These are phyloP conservation scores for Cytospora piceae DNA, from an alignment of 2,329 filamentous ascomycete species.

Conservation along the genomic window DNA sequence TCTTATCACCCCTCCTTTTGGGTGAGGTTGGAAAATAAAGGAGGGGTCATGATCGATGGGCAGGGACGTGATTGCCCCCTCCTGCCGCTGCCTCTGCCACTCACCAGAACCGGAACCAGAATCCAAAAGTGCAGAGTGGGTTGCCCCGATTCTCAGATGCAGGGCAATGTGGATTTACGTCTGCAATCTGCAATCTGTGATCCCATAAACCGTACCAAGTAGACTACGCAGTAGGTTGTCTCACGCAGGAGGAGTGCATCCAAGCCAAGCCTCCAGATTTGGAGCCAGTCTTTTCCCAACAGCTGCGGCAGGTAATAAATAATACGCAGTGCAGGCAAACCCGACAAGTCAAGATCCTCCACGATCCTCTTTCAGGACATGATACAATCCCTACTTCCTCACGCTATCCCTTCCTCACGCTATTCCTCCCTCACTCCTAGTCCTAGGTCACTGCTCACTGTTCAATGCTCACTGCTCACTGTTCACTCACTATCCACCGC, in stretches of 20 bases:
- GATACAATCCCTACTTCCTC: background rate
- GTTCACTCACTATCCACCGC: background rate
- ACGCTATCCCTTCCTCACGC: too few relatives aligned
- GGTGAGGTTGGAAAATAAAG: slow-evolving; percentile 24
- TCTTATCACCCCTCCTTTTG: slow-evolving; percentile 31
- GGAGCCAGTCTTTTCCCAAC: background rate
- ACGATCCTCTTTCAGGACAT: slow-evolving; percentile 14
- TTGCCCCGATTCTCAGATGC: slow-evolving; percentile 11
- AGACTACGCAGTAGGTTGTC: background rate
- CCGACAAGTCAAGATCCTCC: slow-evolving; percentile 13
- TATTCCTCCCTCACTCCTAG: too few relatives aligned
- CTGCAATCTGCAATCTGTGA: too few relatives aligned
- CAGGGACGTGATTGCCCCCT: background rate
- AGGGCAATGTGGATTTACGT: slow-evolving; percentile 13
- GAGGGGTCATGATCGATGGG: slow-evolving; percentile 18
- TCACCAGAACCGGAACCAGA: background rate
- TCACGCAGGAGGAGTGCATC: background rate
- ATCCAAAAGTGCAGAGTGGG: slow-evolving; percentile 2
- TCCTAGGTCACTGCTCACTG: too few relatives aligned
- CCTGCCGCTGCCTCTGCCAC: background rate
- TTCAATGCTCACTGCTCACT: too few relatives aligned
- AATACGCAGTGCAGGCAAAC: slow-evolving; percentile 1
- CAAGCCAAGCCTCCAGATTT: slow-evolving; percentile 18
- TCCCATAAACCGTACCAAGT: background rate
- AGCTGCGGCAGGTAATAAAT: background rate